Base-by-base conservation (phyloP, 208 protist genomes). In the Naegleria fowleri region DNA sequence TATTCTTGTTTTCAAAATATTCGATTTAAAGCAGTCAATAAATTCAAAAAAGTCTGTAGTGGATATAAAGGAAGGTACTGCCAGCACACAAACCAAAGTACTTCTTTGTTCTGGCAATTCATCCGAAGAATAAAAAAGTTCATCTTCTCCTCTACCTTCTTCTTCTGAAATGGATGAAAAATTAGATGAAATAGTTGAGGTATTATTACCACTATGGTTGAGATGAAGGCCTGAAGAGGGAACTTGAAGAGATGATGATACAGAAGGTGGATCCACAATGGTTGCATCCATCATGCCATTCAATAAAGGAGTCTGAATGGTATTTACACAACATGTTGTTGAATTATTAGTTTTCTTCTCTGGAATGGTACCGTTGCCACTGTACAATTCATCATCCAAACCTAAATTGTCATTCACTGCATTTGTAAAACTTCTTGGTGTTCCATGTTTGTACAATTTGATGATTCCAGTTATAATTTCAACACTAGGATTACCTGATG, bases 361-460 rank as follows among this genome's bases (percentile, higher is more conserved):
- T 39, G 38, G 5, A 40, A 5, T 40, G n/a, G 0, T 41, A 25
- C 7, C 4, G 0, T 85, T 39, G 11, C 9, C 5, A 25, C 33
- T 85, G 36, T 85, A 22, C 13, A 25, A 41, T 22, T 19, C 13
- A 48, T 48, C 43, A 36, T 25, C 29, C 15, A 7, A 22, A 58
- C 0, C 2, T 58, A 36, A 11, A 88, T 51, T 29, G 22, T 58
- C 84, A 38, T 43, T 29, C 7, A 36, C 33, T 25, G 16, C 11
- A 43, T 48, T 86, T 40, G 16, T 39, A 86, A 48, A 22, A 39
- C 16, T 48, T 25, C n/a, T 33, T 88, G 84, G n/a, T 55, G 55
- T 67, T 67, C 55, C 55, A 67, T 88, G 33, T 88, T 33, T 88
- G 41, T 88, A 88, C 84, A 88, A 88, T n/a, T 88, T 36, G 16